Percentiles rank a stretch among this genome's conserved stretches.
These are phyloP conservation scores for Abrus precatorius DNA, from an alignment of 306 rosid genomes.

Conservation along the genomic window DNA sequence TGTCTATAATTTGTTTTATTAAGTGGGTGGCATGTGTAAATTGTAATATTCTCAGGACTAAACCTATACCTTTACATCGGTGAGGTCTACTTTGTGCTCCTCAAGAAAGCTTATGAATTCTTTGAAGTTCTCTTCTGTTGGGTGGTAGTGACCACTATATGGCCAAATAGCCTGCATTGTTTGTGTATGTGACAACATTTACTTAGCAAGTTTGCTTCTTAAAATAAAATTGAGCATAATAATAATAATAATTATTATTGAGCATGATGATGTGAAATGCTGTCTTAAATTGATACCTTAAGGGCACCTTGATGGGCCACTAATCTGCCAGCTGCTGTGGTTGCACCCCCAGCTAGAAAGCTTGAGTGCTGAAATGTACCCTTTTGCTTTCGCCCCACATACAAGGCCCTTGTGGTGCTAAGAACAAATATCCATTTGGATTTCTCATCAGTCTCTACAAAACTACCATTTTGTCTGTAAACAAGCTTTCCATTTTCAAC, in stretches of 20 bases:
- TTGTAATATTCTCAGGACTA: neutral
- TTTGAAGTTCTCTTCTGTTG: constrained; percentile 88
- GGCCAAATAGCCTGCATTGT: constrained; percentile 91
- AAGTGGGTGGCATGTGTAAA: no score
- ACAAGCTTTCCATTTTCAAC: constrained; percentile 75
- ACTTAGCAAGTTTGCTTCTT: constrained; percentile 10
- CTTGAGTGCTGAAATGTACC: constrained; percentile 91
- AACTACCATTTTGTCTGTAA: constrained; percentile 56
- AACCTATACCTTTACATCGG: constrained; percentile 76
- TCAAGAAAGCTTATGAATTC: constrained; percentile 82
- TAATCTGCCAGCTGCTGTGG: constrained; percentile 94
- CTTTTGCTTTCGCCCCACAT: constrained; percentile 85
- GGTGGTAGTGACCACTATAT: constrained; percentile 94
- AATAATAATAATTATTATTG: neutral
- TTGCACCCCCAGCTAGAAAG: constrained; percentile 91
- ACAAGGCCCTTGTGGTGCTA: constrained; percentile 81
- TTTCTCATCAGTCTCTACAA: constrained; percentile 66
- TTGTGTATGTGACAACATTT: constrained; percentile 9
- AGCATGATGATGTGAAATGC: neutral
- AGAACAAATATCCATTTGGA: constrained; percentile 95
- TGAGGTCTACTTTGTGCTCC: constrained; percentile 83
- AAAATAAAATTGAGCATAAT: neutral
- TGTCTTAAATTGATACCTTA: constrained; percentile 57
- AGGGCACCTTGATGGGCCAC: constrained; percentile 75
- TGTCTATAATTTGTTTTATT: neutral